Conservation (phyloP, 345 rosid species). For the Salix dunnii region DNA sequence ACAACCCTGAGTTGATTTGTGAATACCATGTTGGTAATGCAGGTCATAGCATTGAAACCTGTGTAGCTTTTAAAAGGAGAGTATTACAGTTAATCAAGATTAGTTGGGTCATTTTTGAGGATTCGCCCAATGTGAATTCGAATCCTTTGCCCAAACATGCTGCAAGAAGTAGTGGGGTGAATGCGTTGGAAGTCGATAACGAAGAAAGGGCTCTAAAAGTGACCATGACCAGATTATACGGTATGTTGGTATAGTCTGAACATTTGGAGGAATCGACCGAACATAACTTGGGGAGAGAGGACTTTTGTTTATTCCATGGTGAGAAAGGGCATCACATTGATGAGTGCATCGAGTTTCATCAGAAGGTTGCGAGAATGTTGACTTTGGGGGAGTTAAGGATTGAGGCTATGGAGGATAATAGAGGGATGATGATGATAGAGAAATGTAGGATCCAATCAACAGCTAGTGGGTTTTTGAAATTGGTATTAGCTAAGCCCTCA, state of each 20-base stretch:
- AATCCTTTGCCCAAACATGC: background rate
- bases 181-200: fast-evolving
- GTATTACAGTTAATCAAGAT: no score
- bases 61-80: no score
- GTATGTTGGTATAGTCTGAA: fast-evolving
- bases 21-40: background rate
- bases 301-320: background rate
- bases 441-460: background rate
- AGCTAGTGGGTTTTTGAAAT: background rate
- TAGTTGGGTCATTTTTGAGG: background rate
- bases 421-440: no score
- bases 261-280: fast-evolving
- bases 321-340: background rate
- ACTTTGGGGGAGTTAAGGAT: background rate
- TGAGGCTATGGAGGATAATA: fast-evolving
- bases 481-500: background rate
- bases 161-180: fast-evolving
- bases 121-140: no score
- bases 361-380: background rate
- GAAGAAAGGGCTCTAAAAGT: background rate
- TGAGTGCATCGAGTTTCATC: background rate
- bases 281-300: fast-evolving
- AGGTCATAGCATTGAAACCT: fast-evolving
- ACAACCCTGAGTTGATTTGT: background rate
- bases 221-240: fast-evolving